Percentiles rank a stretch among this genome's conserved stretches.
Evolutionary conservation across 768 basidiomycete species (phyloP).

Genomic region (Sistotremastrum suecicum): DNA sequence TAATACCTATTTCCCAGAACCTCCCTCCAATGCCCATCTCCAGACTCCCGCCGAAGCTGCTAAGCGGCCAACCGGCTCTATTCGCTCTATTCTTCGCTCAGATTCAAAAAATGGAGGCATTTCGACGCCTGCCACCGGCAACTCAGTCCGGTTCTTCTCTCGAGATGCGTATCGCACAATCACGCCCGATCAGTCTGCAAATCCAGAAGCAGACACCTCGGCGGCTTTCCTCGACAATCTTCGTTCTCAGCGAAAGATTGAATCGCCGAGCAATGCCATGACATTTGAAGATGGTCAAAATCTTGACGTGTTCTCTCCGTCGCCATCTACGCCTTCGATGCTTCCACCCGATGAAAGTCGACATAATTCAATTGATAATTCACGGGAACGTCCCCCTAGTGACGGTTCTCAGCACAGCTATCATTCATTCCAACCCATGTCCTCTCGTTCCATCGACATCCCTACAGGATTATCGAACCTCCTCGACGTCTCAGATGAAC

Average conservation of each 20-base stretch:
- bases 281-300: not conserved
- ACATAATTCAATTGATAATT: too few species aligned
- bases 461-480: conserved; percentile 34
- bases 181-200: conserved; percentile 47
- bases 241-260: conserved; percentile 1
- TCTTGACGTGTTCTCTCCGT: conserved; percentile 4
- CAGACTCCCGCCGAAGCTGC: not conserved
- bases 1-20: too few species aligned
- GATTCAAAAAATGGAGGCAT: conserved; percentile 20
- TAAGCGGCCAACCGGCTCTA: conserved; percentile 23
- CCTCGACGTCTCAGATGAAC: conserved; percentile 43
- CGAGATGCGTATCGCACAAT: conserved; percentile 51
- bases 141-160: conserved; percentile 67
- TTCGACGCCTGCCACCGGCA: conserved; percentile 63
- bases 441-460: conserved; percentile 23
- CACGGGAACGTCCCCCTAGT: too few species aligned
- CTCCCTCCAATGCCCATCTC: not conserved
- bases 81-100: conserved; percentile 53
- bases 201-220: conserved; percentile 16
- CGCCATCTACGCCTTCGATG: conserved; percentile 9
- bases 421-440: conserved; percentile 5
- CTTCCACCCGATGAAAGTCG: not conserved
- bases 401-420: conserved; percentile 14
- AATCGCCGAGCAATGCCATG: not conserved
- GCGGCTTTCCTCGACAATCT: conserved; percentile 1